Evolutionary conservation across 2,329 filamentous ascomycete species (phyloP).

Genomic region (Colletotrichum camelliae): DNA sequence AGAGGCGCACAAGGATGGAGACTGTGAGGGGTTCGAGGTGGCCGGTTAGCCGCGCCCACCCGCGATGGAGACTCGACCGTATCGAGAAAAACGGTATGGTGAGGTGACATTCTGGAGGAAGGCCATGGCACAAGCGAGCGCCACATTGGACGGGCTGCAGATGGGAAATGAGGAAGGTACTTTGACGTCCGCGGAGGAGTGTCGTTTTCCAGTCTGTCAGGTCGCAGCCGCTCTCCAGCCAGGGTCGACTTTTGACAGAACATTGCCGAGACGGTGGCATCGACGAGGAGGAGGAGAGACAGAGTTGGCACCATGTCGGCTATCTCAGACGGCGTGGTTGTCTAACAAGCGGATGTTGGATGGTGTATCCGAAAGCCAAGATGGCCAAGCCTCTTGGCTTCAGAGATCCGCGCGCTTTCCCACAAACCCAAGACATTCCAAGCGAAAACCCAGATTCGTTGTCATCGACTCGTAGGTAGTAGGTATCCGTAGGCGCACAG

Average conservation of each 20-base stretch:
- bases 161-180: slow-evolving; percentile 5
- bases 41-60: slow-evolving; percentile 19
- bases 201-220: neutral
- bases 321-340: neutral
- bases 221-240: neutral
- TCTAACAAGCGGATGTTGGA: neutral
- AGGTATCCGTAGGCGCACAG: neutral
- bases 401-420: slow-evolving; percentile 16
- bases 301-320: neutral
- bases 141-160: slow-evolving; percentile 11
- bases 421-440: neutral
- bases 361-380: neutral
- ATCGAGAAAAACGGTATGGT: neutral
- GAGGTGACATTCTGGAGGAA: slow-evolving; percentile 1
- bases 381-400: slow-evolving; percentile 10
- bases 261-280: neutral
- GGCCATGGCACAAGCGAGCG: neutral
- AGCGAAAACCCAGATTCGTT: slow-evolving; percentile 1
- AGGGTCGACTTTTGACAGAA: neutral
- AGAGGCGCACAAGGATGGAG: slow-evolving; percentile 6
- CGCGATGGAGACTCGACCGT: neutral
- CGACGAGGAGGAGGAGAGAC: neutral
- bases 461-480: neutral
- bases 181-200: neutral
- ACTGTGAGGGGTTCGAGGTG: neutral